Evolutionary conservation across 1,284 basidiomycete species (phyloP).

Genomic region (Moesziomyces antarcticus): DNA sequence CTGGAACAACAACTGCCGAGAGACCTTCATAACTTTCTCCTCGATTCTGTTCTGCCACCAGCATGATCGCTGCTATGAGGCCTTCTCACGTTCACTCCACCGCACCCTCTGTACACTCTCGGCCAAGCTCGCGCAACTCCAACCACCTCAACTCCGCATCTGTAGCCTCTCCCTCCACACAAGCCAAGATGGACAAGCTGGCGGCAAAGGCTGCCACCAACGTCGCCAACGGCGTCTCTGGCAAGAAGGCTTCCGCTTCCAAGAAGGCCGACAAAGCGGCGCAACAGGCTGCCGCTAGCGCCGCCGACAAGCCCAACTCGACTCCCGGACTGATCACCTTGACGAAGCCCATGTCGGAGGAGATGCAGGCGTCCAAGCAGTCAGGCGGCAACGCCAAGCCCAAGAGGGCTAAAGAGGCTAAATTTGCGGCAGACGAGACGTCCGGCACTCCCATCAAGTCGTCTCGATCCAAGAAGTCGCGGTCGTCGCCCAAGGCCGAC

Average conservation of each 20-base stretch:
- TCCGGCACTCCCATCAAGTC: slow-evolving; percentile 35
- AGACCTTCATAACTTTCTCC: background rate
- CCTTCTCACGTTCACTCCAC: slow-evolving; percentile 41
- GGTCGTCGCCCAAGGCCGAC: slow-evolving; percentile 34
- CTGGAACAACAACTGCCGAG: background rate
- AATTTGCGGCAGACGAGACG: slow-evolving; percentile 25
- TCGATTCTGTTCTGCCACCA: background rate
- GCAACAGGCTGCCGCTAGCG: slow-evolving; percentile 10
- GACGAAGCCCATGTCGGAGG: slow-evolving; percentile 44
- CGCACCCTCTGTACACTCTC: slow-evolving; percentile 44
- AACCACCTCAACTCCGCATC: slow-evolving; percentile 24
- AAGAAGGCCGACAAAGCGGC: slow-evolving; percentile 35
- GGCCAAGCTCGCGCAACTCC: slow-evolving; percentile 48
- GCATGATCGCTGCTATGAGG: slow-evolving; percentile 61
- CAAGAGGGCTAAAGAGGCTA: slow-evolving; percentile 45
- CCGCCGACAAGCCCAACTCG: slow-evolving; percentile 9
- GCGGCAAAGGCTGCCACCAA: slow-evolving; percentile 30
- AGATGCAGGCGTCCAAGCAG: slow-evolving; percentile 38
- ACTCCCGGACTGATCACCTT: slow-evolving; percentile 53
- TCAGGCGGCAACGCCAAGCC: slow-evolving; percentile 10
- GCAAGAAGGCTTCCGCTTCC: slow-evolving; percentile 40
- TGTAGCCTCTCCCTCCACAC: slow-evolving; percentile 38
- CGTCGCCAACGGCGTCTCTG: slow-evolving; percentile 25
- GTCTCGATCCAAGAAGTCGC: slow-evolving; percentile 33
- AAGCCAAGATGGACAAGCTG: slow-evolving; percentile 32